phyloP scores from a whole-genome alignment of 805 yeast genomes.

The Candida oleophila region DNA sequence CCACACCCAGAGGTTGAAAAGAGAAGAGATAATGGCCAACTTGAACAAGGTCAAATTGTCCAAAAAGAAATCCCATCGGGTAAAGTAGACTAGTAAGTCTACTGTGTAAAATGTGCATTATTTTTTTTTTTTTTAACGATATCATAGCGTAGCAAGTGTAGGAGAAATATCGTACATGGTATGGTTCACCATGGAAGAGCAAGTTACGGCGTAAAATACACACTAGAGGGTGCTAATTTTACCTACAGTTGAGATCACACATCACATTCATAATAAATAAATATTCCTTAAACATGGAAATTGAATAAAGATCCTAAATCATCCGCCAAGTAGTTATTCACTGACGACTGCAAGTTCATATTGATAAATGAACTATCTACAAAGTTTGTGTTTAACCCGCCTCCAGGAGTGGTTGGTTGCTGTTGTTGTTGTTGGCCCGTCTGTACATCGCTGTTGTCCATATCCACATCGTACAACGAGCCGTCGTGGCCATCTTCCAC shows the following conservation, averaged over 20 bases:
- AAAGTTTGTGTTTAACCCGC: slow-evolving; percentile 33
- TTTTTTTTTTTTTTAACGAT: too few species aligned
- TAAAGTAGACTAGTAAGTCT: neutral
- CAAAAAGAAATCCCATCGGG: slow-evolving; percentile 9
- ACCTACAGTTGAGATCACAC: too few species aligned
- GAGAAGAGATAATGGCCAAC: slow-evolving; percentile 42
- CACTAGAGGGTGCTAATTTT: too few species aligned
- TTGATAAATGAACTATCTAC: slow-evolving; percentile 41
- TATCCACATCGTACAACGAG: slow-evolving; percentile 1
- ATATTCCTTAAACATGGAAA: slow-evolving; percentile 12
- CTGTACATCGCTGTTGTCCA: neutral
- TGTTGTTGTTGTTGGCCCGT: neutral
- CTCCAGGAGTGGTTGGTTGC: slow-evolving; percentile 19
- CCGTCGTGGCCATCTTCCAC: slow-evolving; percentile 2
- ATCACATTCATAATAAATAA: slow-evolving; percentile 1
- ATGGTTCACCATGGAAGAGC: too few species aligned
- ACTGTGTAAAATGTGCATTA: neutral
- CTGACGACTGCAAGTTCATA: slow-evolving; percentile 41
- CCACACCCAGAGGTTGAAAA: slow-evolving; percentile 76
- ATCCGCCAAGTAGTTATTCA: slow-evolving; percentile 24
- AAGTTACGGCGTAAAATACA: too few species aligned
- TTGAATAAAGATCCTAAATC: slow-evolving; percentile 30
- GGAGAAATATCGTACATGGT: too few species aligned
- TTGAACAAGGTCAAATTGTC: slow-evolving; percentile 25
- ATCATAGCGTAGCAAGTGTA: too few species aligned